Evolutionary conservation across 2,329 filamentous ascomycete species (phyloP).

Genomic region (Sporothrix inflata): DNA sequence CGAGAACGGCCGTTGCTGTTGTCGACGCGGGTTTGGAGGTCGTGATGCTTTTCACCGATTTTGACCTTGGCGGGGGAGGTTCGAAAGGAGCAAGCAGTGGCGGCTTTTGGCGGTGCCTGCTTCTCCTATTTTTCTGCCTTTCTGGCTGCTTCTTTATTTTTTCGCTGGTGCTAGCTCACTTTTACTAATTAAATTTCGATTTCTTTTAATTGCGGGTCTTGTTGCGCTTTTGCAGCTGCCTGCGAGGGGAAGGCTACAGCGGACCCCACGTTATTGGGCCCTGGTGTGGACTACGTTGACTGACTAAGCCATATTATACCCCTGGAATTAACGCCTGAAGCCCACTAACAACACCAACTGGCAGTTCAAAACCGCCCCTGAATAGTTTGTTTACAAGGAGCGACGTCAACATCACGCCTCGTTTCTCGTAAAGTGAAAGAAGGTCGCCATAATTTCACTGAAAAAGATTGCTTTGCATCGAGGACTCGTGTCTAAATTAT

Average conservation of each 20-base stretch:
- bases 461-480: too few species aligned
- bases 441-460: too few species aligned
- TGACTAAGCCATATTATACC: background rate
- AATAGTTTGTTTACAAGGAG: slow-evolving; percentile 1
- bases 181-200: slow-evolving; percentile 18
- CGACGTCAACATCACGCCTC: background rate
- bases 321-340: background rate
- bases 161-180: slow-evolving; percentile 12
- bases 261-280: slow-evolving; percentile 13
- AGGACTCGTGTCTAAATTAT: too few species aligned
- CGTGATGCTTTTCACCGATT: slow-evolving; percentile 30
- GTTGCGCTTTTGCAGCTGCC: slow-evolving; percentile 18
- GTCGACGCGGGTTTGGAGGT: background rate
- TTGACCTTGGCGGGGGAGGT: slow-evolving; percentile 32
- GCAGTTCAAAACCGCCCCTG: background rate
- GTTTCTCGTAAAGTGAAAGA: too few species aligned
- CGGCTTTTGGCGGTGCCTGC: slow-evolving; percentile 21
- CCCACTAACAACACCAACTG: background rate
- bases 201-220: slow-evolving; percentile 18
- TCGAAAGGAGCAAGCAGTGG: slow-evolving; percentile 11
- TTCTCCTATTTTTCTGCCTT: slow-evolving; percentile 24
- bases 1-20: slow-evolving; percentile 2
- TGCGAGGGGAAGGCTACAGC: slow-evolving; percentile 20
- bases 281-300: background rate
- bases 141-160: slow-evolving; percentile 27